Evolutionary conservation across 1,284 basidiomycete genomes (phyloP).

Genomic region (Ganoderma sp.): DNA sequence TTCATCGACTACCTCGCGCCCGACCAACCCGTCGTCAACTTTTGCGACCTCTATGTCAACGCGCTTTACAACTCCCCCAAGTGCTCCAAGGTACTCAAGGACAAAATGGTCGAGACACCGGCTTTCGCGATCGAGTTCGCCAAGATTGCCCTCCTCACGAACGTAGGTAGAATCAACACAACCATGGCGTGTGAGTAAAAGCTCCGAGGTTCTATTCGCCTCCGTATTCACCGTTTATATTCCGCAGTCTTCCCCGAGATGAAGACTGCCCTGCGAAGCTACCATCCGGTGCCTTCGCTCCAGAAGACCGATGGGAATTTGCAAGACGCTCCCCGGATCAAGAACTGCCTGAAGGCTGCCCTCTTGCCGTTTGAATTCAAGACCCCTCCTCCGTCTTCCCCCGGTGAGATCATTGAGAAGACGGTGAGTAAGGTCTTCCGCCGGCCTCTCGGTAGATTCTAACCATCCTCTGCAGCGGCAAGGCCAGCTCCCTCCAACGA

Average conservation of each 20-base stretch:
- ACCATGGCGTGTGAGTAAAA: conserved; percentile 78
- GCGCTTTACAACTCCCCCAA: conserved; percentile 72
- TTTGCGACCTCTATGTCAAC: conserved; percentile 80
- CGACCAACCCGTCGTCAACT: conserved; percentile 51
- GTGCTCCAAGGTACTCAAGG: conserved; percentile 66
- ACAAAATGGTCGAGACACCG: conserved; percentile 71
- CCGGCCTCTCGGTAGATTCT: conserved; percentile 14
- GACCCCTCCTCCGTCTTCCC: conserved; percentile 67
- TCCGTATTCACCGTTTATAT: conserved; percentile 16
- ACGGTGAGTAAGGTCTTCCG: conserved; percentile 50
- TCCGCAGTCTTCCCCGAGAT: conserved; percentile 75
- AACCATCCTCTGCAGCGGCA: conserved; percentile 49
- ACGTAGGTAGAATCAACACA: conserved; percentile 83
- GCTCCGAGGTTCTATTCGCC: conserved; percentile 9
- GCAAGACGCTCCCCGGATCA: conserved; percentile 84
- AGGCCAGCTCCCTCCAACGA: conserved; percentile 73
- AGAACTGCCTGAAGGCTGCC: conserved; percentile 77
- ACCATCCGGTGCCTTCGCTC: conserved; percentile 83
- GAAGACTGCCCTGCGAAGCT: conserved; percentile 81
- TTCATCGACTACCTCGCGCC: conserved; percentile 52
- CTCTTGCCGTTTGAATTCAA: conserved; percentile 76
- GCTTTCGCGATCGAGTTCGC: conserved; percentile 78
- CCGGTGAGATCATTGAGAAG: conserved; percentile 70
- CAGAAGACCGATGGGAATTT: conserved; percentile 78
- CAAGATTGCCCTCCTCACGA: conserved; percentile 78